Evolutionary conservation across 2,329 filamentous ascomycete species (phyloP), one percentile per base, ranked within the genome.

Genomic region (Cercospora canescens): DNA sequence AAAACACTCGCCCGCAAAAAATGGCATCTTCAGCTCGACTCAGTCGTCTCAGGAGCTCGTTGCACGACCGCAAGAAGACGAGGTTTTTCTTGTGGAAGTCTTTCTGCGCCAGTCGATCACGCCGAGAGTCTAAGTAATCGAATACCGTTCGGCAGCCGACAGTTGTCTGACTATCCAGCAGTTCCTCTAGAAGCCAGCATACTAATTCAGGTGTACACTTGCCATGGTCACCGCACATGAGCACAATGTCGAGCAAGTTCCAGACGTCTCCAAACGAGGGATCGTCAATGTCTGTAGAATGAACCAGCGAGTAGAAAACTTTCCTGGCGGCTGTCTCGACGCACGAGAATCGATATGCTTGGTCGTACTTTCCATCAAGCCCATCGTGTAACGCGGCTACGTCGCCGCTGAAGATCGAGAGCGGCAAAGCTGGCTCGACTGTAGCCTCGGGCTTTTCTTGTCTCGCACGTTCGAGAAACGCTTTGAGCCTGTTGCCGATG

Each of bases 11-110:
- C 16, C 95, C 95, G 75, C 95, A 99, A 77, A 99, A 99, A 0
- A 96, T 93, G 0, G 95, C 96, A 78, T 99, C 95, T 77, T 98
- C 94, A 4, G 95, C 94, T 64, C 95, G 88, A n/a, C 95, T 98
- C 2, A 99, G 85, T 54, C 95, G 87, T 37, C 94, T 89, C n/a
- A 99, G 84, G 16, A 99, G 84, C 80, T 98, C 95, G 78, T 98
- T 99, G 80, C 95, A 99, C 67, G 91, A 91, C 74, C 95, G 87
- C n/a, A 99, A 82, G 70, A 98, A 95, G 64, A 96, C 89, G 48
- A 98, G 82, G 66, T 92, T 90, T 78, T 96, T 97, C 76, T 91
- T 90, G 74, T 89, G 89, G 75, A 94, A 93, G 73, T 93, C 87
- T 77, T 85, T 85, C 55, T 92, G 89, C 21, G 91, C 96, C 67